These are phyloP conservation scores for Coprinopsis marcescibilis DNA, from an alignment of 768 basidiomycete genomes.

Conservation along the genomic window DNA sequence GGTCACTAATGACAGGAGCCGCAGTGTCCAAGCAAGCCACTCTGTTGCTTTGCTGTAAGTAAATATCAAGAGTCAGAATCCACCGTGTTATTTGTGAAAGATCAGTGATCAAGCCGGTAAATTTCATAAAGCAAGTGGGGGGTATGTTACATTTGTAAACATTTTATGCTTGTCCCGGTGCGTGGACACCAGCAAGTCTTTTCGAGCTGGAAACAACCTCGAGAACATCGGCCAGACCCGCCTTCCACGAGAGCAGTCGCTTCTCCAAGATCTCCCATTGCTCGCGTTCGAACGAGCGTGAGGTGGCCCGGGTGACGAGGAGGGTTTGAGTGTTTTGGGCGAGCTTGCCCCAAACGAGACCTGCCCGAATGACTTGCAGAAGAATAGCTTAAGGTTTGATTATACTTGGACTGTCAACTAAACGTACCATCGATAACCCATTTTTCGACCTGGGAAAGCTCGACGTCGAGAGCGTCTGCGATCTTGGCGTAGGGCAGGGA, in stretches of 20 bases:
- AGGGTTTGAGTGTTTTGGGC: constrained; percentile 74
- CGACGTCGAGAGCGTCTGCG: constrained; percentile 60
- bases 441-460: constrained; percentile 64
- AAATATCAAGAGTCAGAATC: no score
- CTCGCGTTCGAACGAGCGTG: constrained; percentile 67
- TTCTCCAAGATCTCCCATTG: constrained; percentile 80
- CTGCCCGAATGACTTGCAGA: constrained; percentile 67
- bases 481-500: constrained; percentile 69
- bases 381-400: not conserved
- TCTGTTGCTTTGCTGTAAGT: no score
- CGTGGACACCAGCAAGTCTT: constrained; percentile 33
- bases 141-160: not conserved
- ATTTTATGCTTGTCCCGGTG: not conserved
- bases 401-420: not conserved
- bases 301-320: constrained; percentile 65
- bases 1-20: no score
- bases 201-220: constrained; percentile 62
- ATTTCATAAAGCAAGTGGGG: not conserved
- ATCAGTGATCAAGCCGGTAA: no score
- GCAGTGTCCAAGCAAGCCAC: no score
- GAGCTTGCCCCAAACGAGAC: constrained; percentile 76
- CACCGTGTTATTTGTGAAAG: no score
- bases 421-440: constrained; percentile 81
- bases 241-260: constrained; percentile 72
- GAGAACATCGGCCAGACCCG: constrained; percentile 60